phyloP scores from a whole-genome alignment of 139 green algal species.

The Chlamydomonas schloesseri region DNA sequence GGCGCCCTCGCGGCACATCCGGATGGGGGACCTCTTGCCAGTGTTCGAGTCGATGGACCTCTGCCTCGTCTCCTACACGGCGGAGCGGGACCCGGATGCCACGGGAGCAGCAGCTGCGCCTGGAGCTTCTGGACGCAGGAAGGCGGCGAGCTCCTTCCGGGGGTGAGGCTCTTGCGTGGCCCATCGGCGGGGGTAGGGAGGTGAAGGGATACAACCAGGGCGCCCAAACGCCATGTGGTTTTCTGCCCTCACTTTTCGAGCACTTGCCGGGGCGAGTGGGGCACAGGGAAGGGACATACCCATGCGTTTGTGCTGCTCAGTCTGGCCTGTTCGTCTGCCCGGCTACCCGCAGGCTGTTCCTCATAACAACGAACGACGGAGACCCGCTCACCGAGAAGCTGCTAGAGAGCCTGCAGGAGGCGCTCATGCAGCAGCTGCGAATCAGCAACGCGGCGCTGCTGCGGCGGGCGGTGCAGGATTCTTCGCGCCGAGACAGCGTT shows the following conservation, averaged over 20 bases:
- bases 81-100: constrained; percentile 6
- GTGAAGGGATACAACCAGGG: too few species aligned
- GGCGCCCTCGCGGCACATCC: constrained; percentile 12
- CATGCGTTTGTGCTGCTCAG: too few species aligned
- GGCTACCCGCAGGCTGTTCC: neutral
- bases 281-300: too few species aligned
- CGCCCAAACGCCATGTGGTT: too few species aligned
- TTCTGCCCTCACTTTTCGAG: too few species aligned
- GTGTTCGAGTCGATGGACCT: constrained; percentile 27
- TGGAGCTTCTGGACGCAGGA: too few species aligned
- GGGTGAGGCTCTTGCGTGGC: too few species aligned
- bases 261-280: too few species aligned
- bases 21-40: constrained; percentile 28
- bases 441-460: neutral
- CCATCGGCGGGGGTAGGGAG: too few species aligned
- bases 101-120: neutral
- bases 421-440: neutral
- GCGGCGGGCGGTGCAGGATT: neutral
- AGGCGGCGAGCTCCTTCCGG: too few species aligned
- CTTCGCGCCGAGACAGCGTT: constrained; percentile 12
- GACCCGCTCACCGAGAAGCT: neutral
- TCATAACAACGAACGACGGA: constrained; percentile 8
- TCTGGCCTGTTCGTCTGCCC: too few species aligned
- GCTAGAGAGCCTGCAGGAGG: constrained; percentile 14
- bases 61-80: constrained; percentile 13